These are phyloP conservation scores for Chlorella variabilis DNA, from an alignment of 163 green algal genomes.

Conservation along the genomic window DNA sequence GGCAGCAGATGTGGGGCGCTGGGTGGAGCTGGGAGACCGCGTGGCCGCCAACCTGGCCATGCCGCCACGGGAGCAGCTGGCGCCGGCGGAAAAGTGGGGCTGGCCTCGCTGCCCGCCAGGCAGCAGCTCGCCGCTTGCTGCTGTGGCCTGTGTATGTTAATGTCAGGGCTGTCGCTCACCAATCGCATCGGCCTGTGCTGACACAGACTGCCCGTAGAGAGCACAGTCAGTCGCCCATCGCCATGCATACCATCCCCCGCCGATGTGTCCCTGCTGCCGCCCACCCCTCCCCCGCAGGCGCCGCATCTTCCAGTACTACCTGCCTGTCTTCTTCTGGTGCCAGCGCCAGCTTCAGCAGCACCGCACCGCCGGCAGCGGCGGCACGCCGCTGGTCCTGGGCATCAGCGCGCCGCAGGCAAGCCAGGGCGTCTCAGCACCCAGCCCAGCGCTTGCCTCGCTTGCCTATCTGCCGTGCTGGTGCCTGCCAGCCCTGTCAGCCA, in stretches of 20 bases:
- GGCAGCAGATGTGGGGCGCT: not conserved
- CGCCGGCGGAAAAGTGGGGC: not conserved
- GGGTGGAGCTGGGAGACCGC: slow-evolving; percentile 15
- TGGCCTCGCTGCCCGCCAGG: not conserved
- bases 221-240: too few relatives aligned
- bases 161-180: too few relatives aligned
- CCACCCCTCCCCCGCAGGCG: too few relatives aligned
- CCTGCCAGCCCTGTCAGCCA: not conserved
- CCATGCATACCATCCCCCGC: too few relatives aligned
- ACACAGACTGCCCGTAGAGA: too few relatives aligned
- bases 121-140: too few relatives aligned
- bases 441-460: too few relatives aligned
- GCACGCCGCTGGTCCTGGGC: slow-evolving; percentile 76
- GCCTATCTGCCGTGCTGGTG: not conserved
- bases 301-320: slow-evolving; percentile 96
- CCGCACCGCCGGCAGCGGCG: slow-evolving; percentile 18
- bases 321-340: slow-evolving; percentile 95
- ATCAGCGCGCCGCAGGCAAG: slow-evolving; percentile 86
- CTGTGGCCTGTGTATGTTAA: too few relatives aligned
- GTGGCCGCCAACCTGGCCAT: slow-evolving; percentile 17
- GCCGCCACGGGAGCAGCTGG: not conserved
- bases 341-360: slow-evolving; percentile 79
- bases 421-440: too few relatives aligned
- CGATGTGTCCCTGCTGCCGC: too few relatives aligned
- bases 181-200: too few relatives aligned